These are phyloP conservation scores for Hypoxylon sp. DNA, from an alignment of 2,329 filamentous ascomycete species.

Conservation along the genomic window DNA sequence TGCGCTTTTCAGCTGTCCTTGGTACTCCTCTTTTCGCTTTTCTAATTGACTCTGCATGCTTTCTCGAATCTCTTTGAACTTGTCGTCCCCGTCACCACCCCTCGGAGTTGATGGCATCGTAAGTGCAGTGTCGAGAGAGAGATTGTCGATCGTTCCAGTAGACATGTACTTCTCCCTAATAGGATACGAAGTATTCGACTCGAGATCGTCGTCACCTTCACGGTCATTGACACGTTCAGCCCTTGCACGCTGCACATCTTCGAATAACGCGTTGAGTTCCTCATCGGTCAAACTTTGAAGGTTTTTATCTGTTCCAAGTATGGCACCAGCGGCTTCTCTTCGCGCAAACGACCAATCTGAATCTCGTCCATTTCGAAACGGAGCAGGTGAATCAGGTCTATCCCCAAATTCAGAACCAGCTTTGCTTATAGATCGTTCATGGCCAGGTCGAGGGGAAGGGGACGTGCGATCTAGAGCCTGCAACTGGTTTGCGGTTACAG, in stretches of 20 bases:
- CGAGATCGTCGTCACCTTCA: conserved; percentile 87
- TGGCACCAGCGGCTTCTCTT: conserved; percentile 89
- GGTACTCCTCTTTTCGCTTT: conserved; percentile 83
- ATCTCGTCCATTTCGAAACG: conserved; percentile 75
- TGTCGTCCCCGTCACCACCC: conserved; percentile 78
- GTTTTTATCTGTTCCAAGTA: conserved; percentile 90
- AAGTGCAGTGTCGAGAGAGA: conserved; percentile 91
- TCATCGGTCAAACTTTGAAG: conserved; percentile 91
- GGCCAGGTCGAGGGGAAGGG: conserved; percentile 70
- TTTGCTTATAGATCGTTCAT: conserved; percentile 83
- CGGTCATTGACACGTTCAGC: conserved; percentile 76
- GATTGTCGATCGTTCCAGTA: conserved; percentile 92
- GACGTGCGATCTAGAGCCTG: conserved; percentile 64
- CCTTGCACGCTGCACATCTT: conserved; percentile 88
- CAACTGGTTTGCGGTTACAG: conserved; percentile 70
- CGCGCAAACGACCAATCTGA: conserved; percentile 95
- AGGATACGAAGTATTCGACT: conserved; percentile 88
- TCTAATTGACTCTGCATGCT: conserved; percentile 86
- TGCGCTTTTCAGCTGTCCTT: conserved; percentile 77
- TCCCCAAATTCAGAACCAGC: conserved; percentile 80
- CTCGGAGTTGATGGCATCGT: conserved; percentile 95
- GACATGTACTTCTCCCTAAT: conserved; percentile 95
- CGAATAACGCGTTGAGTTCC: conserved; percentile 90
- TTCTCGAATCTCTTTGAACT: conserved; percentile 76
- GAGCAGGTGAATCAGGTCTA: conserved; percentile 80